Conservation (phyloP, 495 filamentous ascomycete genomes). For the Lophiotrema nucula region DNA sequence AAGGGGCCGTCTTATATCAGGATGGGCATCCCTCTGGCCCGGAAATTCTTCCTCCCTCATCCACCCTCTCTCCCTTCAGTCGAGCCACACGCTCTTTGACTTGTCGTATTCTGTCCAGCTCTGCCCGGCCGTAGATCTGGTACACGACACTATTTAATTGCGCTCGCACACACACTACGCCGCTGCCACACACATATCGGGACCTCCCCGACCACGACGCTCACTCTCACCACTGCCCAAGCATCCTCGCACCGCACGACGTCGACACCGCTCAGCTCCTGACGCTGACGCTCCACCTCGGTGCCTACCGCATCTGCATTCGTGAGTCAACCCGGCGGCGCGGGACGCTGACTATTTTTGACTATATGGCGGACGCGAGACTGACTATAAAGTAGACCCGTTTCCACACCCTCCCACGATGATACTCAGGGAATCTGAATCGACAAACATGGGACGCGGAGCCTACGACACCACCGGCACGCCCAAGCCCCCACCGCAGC, state of each 20-base stretch:
- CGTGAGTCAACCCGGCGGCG: conserved; percentile 16
- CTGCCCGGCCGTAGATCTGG: conserved; percentile 29
- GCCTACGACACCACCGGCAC: conserved; percentile 42
- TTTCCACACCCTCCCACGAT: conserved; percentile 18
- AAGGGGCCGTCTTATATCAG: conserved; percentile 19
- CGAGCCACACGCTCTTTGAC: not conserved
- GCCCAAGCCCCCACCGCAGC: conserved; percentile 36
- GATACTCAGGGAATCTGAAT: conserved; percentile 34
- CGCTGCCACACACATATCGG: conserved; percentile 14
- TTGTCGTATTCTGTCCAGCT: no score
- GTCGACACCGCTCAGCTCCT: conserved; percentile 7
- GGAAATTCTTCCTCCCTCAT: conserved; percentile 2
- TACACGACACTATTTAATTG: conserved; percentile 20
- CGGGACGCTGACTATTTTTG: not conserved
- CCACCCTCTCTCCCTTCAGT: not conserved
- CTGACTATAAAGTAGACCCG: conserved; percentile 29
- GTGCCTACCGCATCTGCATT: not conserved
- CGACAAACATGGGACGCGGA: conserved; percentile 39
- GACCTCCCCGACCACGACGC: no score
- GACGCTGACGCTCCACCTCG: conserved; percentile 12
- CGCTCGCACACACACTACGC: conserved; percentile 20
- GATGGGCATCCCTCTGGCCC: not conserved
- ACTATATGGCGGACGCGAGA: not conserved
- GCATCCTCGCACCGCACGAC: not conserved
- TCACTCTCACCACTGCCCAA: not conserved